These are phyloP conservation scores for Pythium periplocum DNA, from an alignment of 352 stramenopile species.

Conservation along the genomic window DNA sequence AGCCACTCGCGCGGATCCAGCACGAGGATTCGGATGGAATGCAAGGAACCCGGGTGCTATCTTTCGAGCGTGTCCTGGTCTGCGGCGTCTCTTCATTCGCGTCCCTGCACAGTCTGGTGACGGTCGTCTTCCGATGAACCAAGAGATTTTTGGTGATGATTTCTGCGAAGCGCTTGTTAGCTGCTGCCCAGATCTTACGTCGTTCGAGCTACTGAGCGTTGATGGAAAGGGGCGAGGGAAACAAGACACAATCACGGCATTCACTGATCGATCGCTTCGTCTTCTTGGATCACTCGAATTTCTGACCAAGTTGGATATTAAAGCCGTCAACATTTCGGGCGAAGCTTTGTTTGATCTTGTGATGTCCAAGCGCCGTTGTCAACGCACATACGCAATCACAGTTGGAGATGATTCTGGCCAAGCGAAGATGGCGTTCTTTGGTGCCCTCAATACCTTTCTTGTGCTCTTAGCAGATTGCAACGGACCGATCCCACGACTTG, in stretches of 20 bases:
- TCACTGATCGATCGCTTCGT: constrained; percentile 1
- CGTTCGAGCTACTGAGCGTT: background rate
- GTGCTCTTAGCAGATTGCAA: too few species aligned
- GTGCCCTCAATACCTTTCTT: too few species aligned
- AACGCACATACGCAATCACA: background rate
- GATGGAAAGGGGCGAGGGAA: background rate
- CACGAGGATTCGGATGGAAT: background rate
- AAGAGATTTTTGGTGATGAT: constrained; percentile 4
- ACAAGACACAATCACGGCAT: constrained; percentile 2
- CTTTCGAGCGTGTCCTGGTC: too few species aligned
- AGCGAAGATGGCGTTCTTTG: too few species aligned
- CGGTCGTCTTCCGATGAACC: constrained; percentile 3
- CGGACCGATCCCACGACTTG: too few species aligned
- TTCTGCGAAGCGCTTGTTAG: constrained; percentile 7
- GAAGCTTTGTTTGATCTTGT: constrained; percentile 5
- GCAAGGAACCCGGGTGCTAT: too few species aligned
- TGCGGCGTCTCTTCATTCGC: background rate
- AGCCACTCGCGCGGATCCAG: background rate
- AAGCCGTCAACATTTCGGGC: constrained; percentile 7
- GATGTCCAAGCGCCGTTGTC: background rate
- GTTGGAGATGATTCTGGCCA: background rate
- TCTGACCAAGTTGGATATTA: constrained; percentile 1
- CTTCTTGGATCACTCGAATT: constrained; percentile 1
- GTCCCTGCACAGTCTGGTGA: too few species aligned
- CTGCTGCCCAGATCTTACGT: constrained; percentile 6